Percentiles rank a stretch among this genome's conserved stretches.
These are phyloP conservation scores for Annulohypoxylon stygium DNA, from an alignment of 495 filamentous ascomycete genomes.

Conservation along the genomic window DNA sequence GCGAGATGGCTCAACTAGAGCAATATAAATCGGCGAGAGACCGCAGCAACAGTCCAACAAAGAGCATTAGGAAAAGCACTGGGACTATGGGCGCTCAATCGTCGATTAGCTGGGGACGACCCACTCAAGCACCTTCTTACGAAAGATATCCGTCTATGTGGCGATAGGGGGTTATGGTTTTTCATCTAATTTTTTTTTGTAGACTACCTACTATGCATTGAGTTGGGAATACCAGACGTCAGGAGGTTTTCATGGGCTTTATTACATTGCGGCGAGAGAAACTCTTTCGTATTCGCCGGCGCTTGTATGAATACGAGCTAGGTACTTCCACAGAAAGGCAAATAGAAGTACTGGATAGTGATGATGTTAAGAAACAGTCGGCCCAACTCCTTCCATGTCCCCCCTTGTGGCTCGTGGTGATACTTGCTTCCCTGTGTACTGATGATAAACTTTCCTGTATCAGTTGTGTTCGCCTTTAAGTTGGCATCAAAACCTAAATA, in stretches of 20 bases:
- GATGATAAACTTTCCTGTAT: slow-evolving; percentile 13
- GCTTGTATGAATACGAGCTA: slow-evolving; percentile 44
- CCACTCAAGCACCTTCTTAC: slow-evolving; percentile 42
- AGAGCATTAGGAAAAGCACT: slow-evolving; percentile 47
- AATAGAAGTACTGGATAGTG: slow-evolving; percentile 16
- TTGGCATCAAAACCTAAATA: slow-evolving; percentile 39
- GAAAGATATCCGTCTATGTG: slow-evolving; percentile 60
- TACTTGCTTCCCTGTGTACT: slow-evolving; percentile 12
- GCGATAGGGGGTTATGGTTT: slow-evolving; percentile 14
- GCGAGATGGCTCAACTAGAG: slow-evolving; percentile 67
- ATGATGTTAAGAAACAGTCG: slow-evolving; percentile 18
- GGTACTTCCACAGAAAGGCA: slow-evolving; percentile 35
- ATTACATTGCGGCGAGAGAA: slow-evolving; percentile 1
- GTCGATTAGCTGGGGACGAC: slow-evolving; percentile 36
- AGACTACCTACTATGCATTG: slow-evolving; percentile 27
- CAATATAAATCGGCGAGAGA: slow-evolving; percentile 52
- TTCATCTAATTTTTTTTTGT: background rate
- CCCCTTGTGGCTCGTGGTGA: background rate
- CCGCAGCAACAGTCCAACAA: slow-evolving; percentile 44
- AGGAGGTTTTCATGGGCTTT: slow-evolving; percentile 1
- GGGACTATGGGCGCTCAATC: slow-evolving; percentile 33
- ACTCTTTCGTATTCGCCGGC: slow-evolving; percentile 27
- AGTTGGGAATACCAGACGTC: slow-evolving; percentile 16
- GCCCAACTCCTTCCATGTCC: background rate
- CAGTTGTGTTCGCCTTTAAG: slow-evolving; percentile 11